Conservation (phyloP, 2,329 filamentous ascomycete genomes). For the Cladosporium oxysporum region DNA sequence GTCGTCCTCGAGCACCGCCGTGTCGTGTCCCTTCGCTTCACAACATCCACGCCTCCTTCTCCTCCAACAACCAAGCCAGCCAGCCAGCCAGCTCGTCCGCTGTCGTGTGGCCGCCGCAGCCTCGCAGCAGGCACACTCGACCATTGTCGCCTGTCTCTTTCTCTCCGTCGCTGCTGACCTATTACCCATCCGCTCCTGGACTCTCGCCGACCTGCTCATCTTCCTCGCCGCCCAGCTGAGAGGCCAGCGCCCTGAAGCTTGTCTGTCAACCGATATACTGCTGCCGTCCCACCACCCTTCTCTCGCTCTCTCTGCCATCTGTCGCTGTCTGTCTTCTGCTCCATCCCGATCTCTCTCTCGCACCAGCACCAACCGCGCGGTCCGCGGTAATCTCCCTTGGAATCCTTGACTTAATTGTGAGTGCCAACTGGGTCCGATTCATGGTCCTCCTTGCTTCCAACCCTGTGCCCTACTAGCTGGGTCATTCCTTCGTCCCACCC, state of each 20-base stretch:
- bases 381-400: conserved; percentile 14
- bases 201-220: conserved; percentile 13
- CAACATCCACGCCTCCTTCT: neutral
- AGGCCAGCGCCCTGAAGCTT: conserved; percentile 7
- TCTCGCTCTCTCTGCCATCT: neutral
- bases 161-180: conserved; percentile 2
- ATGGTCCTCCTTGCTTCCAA: conserved; percentile 18
- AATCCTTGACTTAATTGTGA: conserved; percentile 19
- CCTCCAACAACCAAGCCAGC: neutral
- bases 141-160: neutral
- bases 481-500: conserved; percentile 19
- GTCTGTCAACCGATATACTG: neutral
- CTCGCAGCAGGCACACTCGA: neutral
- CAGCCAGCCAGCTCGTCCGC: neutral
- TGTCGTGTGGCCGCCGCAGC: conserved; percentile 6
- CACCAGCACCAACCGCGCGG: conserved; percentile 3
- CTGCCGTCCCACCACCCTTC: neutral
- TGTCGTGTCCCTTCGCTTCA: conserved; percentile 10
- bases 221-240: conserved; percentile 8
- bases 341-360: neutral
- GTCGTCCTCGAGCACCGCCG: too few relatives aligned
- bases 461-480: conserved; percentile 12
- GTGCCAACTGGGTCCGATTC: conserved; percentile 7
- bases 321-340: neutral
- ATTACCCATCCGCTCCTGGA: neutral